Base-by-base conservation (phyloP, 331 rosid species). In the Arachis monticola region DNA sequence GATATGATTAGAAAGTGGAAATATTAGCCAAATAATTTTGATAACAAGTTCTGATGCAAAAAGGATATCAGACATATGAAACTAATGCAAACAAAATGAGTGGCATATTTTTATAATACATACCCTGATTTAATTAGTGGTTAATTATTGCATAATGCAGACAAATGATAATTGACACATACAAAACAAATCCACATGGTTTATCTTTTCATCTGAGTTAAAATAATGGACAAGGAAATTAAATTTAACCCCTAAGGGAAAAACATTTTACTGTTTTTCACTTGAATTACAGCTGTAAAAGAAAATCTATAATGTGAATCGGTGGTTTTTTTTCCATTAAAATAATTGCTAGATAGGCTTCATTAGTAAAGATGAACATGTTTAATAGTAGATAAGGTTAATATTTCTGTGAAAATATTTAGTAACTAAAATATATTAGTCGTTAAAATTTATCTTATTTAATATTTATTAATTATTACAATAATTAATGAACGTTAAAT, bases 11-110 rank as follows among this genome's bases (percentile, higher is more conserved):
- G 22, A 30, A 46, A 32, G 77, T n/a, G 61, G 62, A 3, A 27
- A 5, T 31, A 31, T 48, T 57, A 4, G 40, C 40, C 50, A 60
- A 60, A 72, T 31, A 50, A n/a, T 51, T 51, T 41, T 22, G 11
- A 3, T 38, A 35, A 17, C 12, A 35, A 50, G 45, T 13, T 52
- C 4, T 35, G 64, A 41, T 1, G 63, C 44, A 63, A 40, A 35
- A 74, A 74, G 52, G 78, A 64, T 7, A 56, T 53, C 42, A 41
- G 71, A 63, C 40, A 35, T 5, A 35, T 51, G 12, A 74, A 55
- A 69, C 2, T 50, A 41, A 62, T 63, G 70, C 17, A 69, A 74
- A 74, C 22, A 7, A 32, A 35, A 10, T 53, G 59, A 53, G 14
- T 17, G 35, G 51, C 17, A 6, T 3, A 14, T 32, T 61, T 4